phyloP scores from a whole-genome alignment of 345 rosid genomes.

The Lumnitzera littorea region DNA sequence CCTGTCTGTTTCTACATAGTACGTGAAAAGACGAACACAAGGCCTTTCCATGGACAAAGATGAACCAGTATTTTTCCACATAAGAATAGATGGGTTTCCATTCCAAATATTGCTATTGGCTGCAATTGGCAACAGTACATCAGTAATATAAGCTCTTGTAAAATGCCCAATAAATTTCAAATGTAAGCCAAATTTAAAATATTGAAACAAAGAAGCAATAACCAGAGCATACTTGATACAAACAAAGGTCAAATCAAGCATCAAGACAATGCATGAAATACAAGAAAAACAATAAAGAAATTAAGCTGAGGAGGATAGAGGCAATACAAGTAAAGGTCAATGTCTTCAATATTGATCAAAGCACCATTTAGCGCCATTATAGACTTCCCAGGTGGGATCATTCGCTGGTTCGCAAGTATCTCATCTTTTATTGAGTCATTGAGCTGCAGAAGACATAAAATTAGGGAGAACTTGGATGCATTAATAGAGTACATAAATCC shows the following conservation, averaged over 20 bases:
- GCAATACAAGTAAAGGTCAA: slow-evolving; percentile 86
- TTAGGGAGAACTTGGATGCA: neutral
- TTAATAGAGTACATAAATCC: neutral
- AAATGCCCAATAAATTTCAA: neutral
- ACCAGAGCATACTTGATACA: neutral
- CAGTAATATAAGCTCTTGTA: too few relatives aligned
- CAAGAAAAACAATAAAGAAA: slow-evolving; percentile 1
- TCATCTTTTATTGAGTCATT: slow-evolving; percentile 88
- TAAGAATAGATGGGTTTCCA: too few relatives aligned
- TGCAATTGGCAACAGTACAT: too few relatives aligned
- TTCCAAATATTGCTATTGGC: too few relatives aligned
- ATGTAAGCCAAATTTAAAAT: neutral
- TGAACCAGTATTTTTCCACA: too few relatives aligned
- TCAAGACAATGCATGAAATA: slow-evolving; percentile 8
- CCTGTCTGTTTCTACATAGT: too few relatives aligned
- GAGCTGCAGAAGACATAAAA: slow-evolving; percentile 44
- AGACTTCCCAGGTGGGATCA: slow-evolving; percentile 96
- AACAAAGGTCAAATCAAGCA: neutral
- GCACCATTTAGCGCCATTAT: slow-evolving; percentile 98
- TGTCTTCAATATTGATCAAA: slow-evolving; percentile 82
- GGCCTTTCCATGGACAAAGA: too few relatives aligned
- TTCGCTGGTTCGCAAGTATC: slow-evolving; percentile 82
- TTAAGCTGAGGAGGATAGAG: slow-evolving; percentile 6
- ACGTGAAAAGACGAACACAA: too few relatives aligned
- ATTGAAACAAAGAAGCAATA: slow-evolving; percentile 1